Evolutionary conservation across 75 land plant species (phyloP), one percentile per base, ranked within the genome.

Genomic region (Picea sitchensis): DNA sequence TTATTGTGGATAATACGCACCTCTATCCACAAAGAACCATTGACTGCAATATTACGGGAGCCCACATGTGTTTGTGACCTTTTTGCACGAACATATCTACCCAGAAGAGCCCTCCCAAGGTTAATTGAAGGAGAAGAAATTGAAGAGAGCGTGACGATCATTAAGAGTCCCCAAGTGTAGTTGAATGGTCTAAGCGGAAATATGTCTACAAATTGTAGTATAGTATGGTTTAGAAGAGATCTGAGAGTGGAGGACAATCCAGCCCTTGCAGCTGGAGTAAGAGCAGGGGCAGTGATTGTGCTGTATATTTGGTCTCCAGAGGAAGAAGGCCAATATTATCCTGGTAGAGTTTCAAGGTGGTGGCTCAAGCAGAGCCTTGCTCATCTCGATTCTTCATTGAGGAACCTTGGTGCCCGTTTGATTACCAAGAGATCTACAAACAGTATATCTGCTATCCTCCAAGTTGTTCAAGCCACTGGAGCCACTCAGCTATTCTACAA

Each of bases 151-250:
- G 44, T 41, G 56, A 11, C 12, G 56, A 51, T 51, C 56, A 51
- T 51, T 51, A 9, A 9, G 56, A 51, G 56, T 9, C 56, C 56
- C 56, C 56, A 9, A 51, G 11, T 51, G 56, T 9, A 51, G 11
- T 9, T 11, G 56, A 51, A 4, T 41, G 12, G 12, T 51, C 11
- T 1, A 51, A 2, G 11, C 9, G 56, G 1, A 51, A 51, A 51
- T 51, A 51, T 51, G 56, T 51, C 56, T 41, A 41, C 44, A 51
- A 9, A 51, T 51, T 51, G 92, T 68, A 91, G 96, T 60, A 89
- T 97, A 80, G 98, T 97, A 14, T 97, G 99, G 99, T 95, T 97
- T 73, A 90, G 99, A 73, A 90, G 99, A 63, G 99, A 97, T 87
- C 91, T 97, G 34, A 89, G 98, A 44, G 77, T 97, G 12, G 99